phyloP scores from a whole-genome alignment of 495 filamentous ascomycete species.

The Penicillium parvum region DNA sequence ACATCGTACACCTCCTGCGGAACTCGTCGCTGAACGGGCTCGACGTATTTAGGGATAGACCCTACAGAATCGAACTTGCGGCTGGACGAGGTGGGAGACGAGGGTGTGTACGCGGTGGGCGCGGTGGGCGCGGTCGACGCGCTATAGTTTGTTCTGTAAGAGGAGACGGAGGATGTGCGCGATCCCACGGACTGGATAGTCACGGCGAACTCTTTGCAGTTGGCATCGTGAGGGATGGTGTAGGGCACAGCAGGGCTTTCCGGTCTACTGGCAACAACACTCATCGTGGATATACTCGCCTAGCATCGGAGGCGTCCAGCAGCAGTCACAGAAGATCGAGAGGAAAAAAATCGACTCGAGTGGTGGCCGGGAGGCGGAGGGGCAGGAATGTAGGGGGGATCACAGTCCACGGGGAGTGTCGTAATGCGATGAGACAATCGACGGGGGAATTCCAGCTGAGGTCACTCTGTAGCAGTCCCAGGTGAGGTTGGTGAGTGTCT shows the following conservation, averaged over 20 bases:
- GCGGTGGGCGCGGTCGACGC: constrained; percentile 40
- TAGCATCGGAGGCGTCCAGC: constrained; percentile 19
- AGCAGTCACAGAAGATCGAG: constrained; percentile 1
- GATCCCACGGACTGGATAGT: constrained; percentile 31
- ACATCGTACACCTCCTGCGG: constrained; percentile 55
- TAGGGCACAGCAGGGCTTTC: constrained; percentile 34
- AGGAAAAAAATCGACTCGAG: constrained; percentile 10
- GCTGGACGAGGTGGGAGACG: constrained; percentile 33
- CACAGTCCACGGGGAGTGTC: constrained; percentile 9
- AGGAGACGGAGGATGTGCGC: constrained; percentile 39
- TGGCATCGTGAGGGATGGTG: constrained; percentile 19
- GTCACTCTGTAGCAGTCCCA: too few species aligned
- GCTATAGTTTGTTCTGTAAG: constrained; percentile 39
- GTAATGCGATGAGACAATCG: constrained; percentile 16
- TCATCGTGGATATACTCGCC: constrained; percentile 32
- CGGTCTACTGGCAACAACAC: constrained; percentile 42
- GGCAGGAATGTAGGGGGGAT: constrained; percentile 22
- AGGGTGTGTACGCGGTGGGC: constrained; percentile 37
- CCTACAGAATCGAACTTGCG: constrained; percentile 36
- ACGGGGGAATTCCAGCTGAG: constrained; percentile 10
- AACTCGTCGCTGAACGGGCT: constrained; percentile 45
- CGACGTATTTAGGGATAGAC: constrained; percentile 30
- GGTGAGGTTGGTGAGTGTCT: not conserved
- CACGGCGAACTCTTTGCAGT: constrained; percentile 24
- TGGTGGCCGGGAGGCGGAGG: constrained; percentile 10